Base-by-base conservation (phyloP, 441 rosid genomes). In the Jatropha podagrica region DNA sequence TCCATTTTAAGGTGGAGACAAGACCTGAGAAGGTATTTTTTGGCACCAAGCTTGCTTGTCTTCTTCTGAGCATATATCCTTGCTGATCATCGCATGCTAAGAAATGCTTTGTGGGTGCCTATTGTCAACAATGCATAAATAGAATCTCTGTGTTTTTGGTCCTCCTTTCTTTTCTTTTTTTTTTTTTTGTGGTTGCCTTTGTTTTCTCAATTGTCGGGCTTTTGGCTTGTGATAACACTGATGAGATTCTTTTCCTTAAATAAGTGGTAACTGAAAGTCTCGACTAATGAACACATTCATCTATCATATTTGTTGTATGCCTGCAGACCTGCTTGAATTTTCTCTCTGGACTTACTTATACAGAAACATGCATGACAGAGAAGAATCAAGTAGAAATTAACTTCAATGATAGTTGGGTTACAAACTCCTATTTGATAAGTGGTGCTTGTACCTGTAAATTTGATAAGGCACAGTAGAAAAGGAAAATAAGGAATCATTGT, bases 1-100 rank as follows among this genome's bases (percentile, higher is more conserved):
- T 94, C 77, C 95, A 86, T 56, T 96, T 94, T 86, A 88, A 91
- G 89, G 99, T 96, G 78, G 99, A 96, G 87, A 96, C 99, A 72
- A 87, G 95, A 68, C 99, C 99, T 70, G 97, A 91, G 83, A 96
- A 96, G 95, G 99, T 96, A 88, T 44, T 49, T 12, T 75, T 65
- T 76, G 42, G n/a, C 61, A 41, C 56, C 46, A 56, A 48, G 60
- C 18, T 58, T 63, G 64, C 74, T 58, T 49, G 44, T 41, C 42
- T 51, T 73, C 61, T 52, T 62, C 42, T 81, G 54, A 62, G 54
- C 67, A 3, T 11, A 11, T 62, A 23, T 44, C 48, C 58, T 26
- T 71, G 40, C 26, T 52, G 46, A 8, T 72, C 42, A 14, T 72
- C 1, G 8, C n/a, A 37, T 23, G 26, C 67, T 9, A 52, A 52